Evolutionary conservation across 108 stramenopile genomes (phyloP), one percentile per base, ranked within the genome.

Genomic region (Cylindrotheca fusiformis): DNA sequence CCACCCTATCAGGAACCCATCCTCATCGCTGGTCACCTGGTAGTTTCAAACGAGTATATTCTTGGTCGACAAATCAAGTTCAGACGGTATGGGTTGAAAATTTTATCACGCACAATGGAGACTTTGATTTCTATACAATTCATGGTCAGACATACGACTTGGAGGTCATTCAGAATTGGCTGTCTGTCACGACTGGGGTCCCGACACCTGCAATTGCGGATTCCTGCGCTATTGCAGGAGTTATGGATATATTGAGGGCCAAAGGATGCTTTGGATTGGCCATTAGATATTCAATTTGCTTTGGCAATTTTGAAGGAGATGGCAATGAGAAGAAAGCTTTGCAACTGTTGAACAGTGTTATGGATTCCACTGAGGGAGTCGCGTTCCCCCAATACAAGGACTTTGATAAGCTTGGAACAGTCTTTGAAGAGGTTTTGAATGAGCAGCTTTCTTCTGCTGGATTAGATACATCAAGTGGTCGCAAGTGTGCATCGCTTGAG

Each of bases 21-120:
- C 90, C 90, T 29, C 90, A 91, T 65, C 67, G 36, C 46, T 91
- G 90, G 90, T 70, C 80, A 14, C 68, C 75, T 29, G 57, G 80
- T 3, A 62, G 50, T 23, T 2, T 17, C 27, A 48, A 72, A 36
- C 58, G 65, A 0, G 65, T 82, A 12, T 78, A 71, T 53, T 19
- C 52, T 30, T 46, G 67, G 44, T 21, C 30, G 2, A 41, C 36
- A 41, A 33, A 45, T 47, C 25, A 22, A 25, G 48, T 33, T 12
- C 18, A 68, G 1, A 33, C 45, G 47, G 25, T 31, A 62, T 52
- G 0, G 44, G 85, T 85, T 1, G 84, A 79, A 48, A 90, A 83
- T 44, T 90, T 74, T 50, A 77, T 90, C 48, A 87, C 89, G 8
- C 93, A 94, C 65, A 94, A 94, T 68, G 93, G 93, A 32, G 93